Evolutionary conservation across 345 rosid species (phyloP).

Genomic region (Syzygium grande): DNA sequence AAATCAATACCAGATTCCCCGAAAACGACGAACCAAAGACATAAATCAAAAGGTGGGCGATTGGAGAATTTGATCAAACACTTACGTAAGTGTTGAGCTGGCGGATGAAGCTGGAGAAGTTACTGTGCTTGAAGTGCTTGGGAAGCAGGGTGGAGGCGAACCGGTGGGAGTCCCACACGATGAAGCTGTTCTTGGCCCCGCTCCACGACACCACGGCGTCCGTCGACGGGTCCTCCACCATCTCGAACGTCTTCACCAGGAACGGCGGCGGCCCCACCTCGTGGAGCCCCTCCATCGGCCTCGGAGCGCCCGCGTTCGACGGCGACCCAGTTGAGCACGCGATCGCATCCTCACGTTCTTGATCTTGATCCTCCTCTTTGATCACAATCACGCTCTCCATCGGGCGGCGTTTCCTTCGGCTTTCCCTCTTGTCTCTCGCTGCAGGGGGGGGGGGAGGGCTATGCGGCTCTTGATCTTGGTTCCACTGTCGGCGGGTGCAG

Average conservation of each 20-base stretch:
- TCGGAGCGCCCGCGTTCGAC: slow-evolving; percentile 13
- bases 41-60: neutral
- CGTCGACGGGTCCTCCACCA: slow-evolving; percentile 64
- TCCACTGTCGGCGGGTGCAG: neutral
- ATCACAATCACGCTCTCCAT: neutral
- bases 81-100: slow-evolving; percentile 84
- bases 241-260: slow-evolving; percentile 57
- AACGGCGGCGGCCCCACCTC: slow-evolving; percentile 77
- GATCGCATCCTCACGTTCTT: neutral
- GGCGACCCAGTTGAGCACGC: neutral
- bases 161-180: slow-evolving; percentile 55
- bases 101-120: slow-evolving; percentile 75
- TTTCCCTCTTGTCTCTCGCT: too few relatives aligned
- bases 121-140: slow-evolving; percentile 57
- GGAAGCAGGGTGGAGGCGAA: slow-evolving; percentile 50
- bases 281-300: slow-evolving; percentile 66
- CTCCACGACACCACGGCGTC: slow-evolving; percentile 69
- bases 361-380: neutral
- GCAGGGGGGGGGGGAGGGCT: neutral
- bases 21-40: neutral
- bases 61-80: neutral
- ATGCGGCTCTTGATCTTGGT: neutral
- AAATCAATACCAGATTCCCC: neutral
- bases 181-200: slow-evolving; percentile 40
- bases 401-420: neutral